phyloP scores from a whole-genome alignment of 257 asterid genomes.

The Capsicum rhomboideum region DNA sequence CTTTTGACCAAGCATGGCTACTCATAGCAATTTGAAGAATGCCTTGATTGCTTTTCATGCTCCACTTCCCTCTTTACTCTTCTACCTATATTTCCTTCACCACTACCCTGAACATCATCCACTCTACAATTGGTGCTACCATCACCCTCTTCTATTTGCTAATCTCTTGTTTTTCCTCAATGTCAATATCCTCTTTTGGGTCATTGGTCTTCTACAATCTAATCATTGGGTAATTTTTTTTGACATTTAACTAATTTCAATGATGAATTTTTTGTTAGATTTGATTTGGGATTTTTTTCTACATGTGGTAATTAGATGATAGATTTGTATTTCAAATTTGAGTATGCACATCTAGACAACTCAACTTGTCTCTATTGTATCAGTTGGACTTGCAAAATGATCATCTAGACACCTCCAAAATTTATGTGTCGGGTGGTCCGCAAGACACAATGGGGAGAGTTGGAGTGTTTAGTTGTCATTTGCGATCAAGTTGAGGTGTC shows the following conservation, averaged over 20 bases:
- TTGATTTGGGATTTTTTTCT: not conserved
- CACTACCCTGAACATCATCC: constrained; percentile 24
- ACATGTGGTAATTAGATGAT: not conserved
- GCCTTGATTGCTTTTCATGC: constrained; percentile 47
- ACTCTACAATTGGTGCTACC: constrained; percentile 65
- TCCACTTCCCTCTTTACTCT: constrained; percentile 78
- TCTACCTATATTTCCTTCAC: constrained; percentile 64
- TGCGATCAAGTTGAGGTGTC: no score
- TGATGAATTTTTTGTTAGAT: not conserved
- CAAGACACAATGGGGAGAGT: no score
- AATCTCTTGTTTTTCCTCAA: constrained; percentile 70
- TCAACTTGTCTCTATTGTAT: no score
- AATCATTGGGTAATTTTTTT: constrained; percentile 71
- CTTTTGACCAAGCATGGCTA: no score
- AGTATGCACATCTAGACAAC: no score
- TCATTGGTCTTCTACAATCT: constrained; percentile 58
- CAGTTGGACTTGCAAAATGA: no score
- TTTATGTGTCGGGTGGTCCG: no score
- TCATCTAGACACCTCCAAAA: no score
- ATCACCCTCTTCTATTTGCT: constrained; percentile 66
- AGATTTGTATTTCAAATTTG: not conserved
- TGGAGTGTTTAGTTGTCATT: no score
- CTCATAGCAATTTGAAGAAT: constrained; percentile 37
- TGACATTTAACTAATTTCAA: no score
- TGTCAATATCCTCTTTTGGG: constrained; percentile 73